Conservation (phyloP, 441 rosid species). For the Syzygium malaccense region DNA sequence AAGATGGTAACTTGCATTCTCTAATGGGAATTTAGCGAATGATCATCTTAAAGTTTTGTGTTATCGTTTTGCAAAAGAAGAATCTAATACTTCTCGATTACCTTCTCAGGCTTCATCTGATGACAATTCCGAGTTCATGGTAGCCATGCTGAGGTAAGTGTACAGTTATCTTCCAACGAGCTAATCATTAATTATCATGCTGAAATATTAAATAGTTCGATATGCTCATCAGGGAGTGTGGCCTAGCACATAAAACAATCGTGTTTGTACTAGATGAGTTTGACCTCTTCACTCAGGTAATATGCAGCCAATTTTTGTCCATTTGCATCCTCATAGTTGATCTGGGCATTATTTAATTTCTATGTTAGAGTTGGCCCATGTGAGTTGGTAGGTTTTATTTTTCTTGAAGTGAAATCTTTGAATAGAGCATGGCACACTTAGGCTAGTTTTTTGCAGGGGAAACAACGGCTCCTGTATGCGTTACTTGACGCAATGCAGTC, state of each 20-base stretch:
- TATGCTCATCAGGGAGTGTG: slow-evolving; percentile 73
- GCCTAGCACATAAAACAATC: slow-evolving; percentile 88
- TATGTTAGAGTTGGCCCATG: not conserved
- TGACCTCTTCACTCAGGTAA: slow-evolving; percentile 92
- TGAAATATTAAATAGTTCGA: slow-evolving; percentile 6
- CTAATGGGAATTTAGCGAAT: not conserved
- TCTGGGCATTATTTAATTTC: not conserved
- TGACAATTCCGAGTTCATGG: slow-evolving; percentile 81
- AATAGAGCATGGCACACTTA: not conserved
- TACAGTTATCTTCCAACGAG: not conserved
- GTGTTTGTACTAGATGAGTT: slow-evolving; percentile 86
- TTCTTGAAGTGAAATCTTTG: not conserved
- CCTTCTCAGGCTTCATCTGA: slow-evolving; percentile 78
- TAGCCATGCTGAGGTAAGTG: slow-evolving; percentile 74
- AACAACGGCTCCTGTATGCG: slow-evolving; percentile 83
- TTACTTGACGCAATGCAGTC: slow-evolving; percentile 93
- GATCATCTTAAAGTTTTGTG: not conserved
- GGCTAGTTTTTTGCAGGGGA: slow-evolving; percentile 48
- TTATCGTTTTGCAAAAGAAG: not conserved
- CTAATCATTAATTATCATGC: not conserved
- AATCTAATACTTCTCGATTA: not conserved
- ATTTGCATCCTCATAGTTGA: not conserved
- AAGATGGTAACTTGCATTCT: slow-evolving; percentile 48
- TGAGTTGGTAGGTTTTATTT: not conserved
- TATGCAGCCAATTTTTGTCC: slow-evolving; percentile 2